Base-by-base conservation (phyloP, 2,329 filamentous ascomycete genomes). In the Cordyceps cateniannulata region DNA sequence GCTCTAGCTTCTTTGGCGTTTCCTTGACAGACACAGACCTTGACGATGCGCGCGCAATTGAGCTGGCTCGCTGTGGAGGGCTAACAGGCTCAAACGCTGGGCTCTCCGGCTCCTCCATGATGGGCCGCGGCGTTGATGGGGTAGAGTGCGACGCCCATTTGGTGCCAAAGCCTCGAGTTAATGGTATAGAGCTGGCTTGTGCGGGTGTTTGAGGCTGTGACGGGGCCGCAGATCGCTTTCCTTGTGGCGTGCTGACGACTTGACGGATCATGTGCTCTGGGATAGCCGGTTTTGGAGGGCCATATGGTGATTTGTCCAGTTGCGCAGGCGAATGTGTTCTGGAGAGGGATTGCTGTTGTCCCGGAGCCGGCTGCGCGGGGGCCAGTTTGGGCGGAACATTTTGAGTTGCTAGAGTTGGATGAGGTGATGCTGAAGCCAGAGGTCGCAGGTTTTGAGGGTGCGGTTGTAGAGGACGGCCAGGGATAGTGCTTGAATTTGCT, bases 1-100 rank as follows among this genome's bases (percentile, higher is more conserved):
- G 49, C 27, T 61, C 57, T 27, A 50, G 50, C 47, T 70, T 73
- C 1, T 63, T 38, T 12, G 61, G 62, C 8, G 63, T 60, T 6
- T 45, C 62, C 45, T 62, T 64, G 40, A 62, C 59, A 25, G 60
- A 62, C n/a, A 61, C 44, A 35, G 63, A 60, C 73, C 65, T 64
- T 73, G 63, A 42, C 42, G 70, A 66, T 47, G n/a, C 61, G 18
- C 71, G 72, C 20, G 73, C 69, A 16, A 77, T 62, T 18, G 75
- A 72, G 38, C 75, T 70, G 52, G 74, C 69, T 32, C 71, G 72
- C 48, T 73, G 69, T 1, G 82, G 75, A 2, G 85, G 85, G 63
- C 84, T 87, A 4, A 86, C 73, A 0, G 83, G 83, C 65, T 88
- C 85, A 61, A 76, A 80, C 3, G 78, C 77, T 3, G 85, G 85